Evolutionary conservation across 768 basidiomycete species (phyloP).

Genomic region (Termitomyces sp.): DNA sequence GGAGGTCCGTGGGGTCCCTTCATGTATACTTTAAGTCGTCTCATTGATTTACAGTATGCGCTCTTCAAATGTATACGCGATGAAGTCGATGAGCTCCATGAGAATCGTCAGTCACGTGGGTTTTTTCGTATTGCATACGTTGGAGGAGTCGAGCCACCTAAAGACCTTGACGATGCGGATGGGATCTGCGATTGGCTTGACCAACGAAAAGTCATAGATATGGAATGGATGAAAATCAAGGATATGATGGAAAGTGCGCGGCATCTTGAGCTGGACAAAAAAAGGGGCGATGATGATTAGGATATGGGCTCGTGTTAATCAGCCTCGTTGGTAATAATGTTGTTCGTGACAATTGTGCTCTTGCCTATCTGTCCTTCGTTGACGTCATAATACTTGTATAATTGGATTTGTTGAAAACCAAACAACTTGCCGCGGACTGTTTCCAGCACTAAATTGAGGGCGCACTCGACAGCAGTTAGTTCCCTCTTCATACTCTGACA

Average conservation of each 20-base stretch:
- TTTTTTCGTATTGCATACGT: constrained; percentile 58
- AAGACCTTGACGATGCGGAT: constrained; percentile 68
- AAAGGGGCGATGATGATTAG: constrained; percentile 38
- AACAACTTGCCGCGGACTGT: not conserved
- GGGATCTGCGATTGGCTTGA: constrained; percentile 81
- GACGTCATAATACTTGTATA: not conserved
- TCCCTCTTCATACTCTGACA: constrained; percentile 1
- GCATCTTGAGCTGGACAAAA: constrained; percentile 47
- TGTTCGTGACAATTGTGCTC: not conserved
- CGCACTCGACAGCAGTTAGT: not conserved
- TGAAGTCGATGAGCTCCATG: constrained; percentile 53
- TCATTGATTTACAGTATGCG: constrained; percentile 40
- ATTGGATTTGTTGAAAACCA: not conserved
- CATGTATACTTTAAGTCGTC: not conserved
- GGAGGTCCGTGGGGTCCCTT: constrained; percentile 50
- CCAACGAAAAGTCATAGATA: constrained; percentile 55
- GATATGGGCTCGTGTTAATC: not conserved
- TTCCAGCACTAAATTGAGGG: not conserved
- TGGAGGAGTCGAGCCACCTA: constrained; percentile 52
- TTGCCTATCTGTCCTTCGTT: not conserved
- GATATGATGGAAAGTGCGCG: constrained; percentile 71
- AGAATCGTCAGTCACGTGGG: constrained; percentile 25
- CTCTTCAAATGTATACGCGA: constrained; percentile 53
- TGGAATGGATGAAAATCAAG: constrained; percentile 66
- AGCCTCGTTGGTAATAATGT: not conserved